Evolutionary conservation across 768 basidiomycete genomes (phyloP).

Genomic region (Calocera viscosa): DNA sequence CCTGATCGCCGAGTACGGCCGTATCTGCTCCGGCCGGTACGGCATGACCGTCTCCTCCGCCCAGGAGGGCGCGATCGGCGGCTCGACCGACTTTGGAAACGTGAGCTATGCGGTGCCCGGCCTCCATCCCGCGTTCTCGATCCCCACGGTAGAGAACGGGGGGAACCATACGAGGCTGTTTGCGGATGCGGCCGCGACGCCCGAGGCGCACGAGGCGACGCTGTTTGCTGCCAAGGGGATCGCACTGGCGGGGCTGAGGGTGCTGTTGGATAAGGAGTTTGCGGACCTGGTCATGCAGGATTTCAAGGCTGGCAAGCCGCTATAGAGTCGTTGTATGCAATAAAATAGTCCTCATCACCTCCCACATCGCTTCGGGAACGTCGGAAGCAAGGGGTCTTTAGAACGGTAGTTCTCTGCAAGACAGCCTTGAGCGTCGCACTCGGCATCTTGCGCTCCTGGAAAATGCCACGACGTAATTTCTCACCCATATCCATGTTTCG

Average conservation of each 20-base stretch:
- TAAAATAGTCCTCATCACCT: too few species aligned
- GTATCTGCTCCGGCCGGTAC: not conserved
- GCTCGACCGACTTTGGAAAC: not conserved
- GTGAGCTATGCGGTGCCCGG: not conserved
- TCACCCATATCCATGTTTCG: too few species aligned
- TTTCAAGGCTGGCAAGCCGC: not conserved
- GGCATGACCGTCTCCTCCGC: not conserved
- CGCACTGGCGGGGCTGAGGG: conserved; percentile 55
- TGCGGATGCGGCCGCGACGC: conserved; percentile 45
- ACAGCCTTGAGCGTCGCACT: too few species aligned
- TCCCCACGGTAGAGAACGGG: conserved; percentile 56
- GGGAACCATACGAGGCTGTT: conserved; percentile 70
- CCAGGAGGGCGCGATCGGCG: not conserved
- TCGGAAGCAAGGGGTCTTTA: too few species aligned
- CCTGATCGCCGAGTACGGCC: not conserved
- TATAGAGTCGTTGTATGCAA: not conserved
- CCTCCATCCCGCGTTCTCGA: conserved; percentile 32
- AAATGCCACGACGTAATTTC: too few species aligned
- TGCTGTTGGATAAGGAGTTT: conserved; percentile 54
- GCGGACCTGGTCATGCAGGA: conserved; percentile 36
- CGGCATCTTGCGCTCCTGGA: too few species aligned
- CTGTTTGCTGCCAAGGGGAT: conserved; percentile 58
- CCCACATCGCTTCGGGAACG: too few species aligned
- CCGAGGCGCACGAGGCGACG: conserved; percentile 51
- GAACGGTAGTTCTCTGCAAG: too few species aligned